These are phyloP conservation scores for Hypoxylon perforatum DNA, from an alignment of 495 filamentous ascomycete genomes.

Conservation along the genomic window DNA sequence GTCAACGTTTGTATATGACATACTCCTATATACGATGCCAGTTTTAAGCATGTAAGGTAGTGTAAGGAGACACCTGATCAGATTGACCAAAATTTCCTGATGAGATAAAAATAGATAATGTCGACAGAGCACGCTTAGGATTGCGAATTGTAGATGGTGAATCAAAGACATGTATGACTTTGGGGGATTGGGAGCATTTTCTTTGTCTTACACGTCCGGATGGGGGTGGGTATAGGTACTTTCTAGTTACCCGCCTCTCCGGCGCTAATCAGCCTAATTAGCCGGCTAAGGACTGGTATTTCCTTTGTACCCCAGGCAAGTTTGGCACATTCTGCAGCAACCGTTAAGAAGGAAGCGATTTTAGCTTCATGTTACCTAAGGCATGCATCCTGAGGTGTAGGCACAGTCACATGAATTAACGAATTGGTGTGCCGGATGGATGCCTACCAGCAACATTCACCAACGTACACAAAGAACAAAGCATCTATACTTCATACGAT, in stretches of 20 bases:
- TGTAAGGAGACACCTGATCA: slow-evolving; percentile 8
- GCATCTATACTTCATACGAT: slow-evolving; percentile 2
- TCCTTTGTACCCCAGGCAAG: no score
- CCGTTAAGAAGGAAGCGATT: background rate
- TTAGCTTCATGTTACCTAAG: background rate
- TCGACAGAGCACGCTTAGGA: background rate
- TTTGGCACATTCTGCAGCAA: no score
- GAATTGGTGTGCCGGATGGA: background rate
- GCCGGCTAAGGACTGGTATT: no score
- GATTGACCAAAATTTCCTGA: slow-evolving; percentile 2
- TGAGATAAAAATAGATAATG: slow-evolving; percentile 1
- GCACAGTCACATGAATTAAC: background rate
- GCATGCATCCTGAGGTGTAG: background rate
- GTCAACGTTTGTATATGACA: slow-evolving; percentile 11
- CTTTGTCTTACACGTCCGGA: no score
- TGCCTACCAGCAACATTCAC: slow-evolving; percentile 12
- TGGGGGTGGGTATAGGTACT: no score
- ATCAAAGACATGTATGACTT: no score
- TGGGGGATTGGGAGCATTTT: no score
- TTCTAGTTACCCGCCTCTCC: no score
- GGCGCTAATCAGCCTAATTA: no score
- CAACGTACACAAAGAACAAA: slow-evolving; percentile 2
- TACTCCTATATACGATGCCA: slow-evolving; percentile 1
- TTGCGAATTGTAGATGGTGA: no score
- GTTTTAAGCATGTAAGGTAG: slow-evolving; percentile 3